Conservation (phyloP, 2,329 filamentous ascomycete genomes). For the Aspergillus thermomutatus region DNA sequence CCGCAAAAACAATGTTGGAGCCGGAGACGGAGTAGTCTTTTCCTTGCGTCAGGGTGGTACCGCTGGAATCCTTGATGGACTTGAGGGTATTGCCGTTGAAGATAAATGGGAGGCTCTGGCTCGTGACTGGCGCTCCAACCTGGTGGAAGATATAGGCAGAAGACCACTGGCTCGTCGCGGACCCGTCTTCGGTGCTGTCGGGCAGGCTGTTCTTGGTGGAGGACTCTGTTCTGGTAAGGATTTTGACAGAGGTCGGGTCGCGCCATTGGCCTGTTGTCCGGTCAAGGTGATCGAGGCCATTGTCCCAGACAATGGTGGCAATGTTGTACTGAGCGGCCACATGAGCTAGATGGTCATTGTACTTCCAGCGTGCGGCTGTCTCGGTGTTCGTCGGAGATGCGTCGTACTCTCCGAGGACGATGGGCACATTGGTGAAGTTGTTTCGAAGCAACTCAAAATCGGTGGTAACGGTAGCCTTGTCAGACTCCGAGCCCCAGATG, state of each 20-base stretch:
- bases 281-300: slow-evolving; percentile 55
- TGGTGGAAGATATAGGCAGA: slow-evolving; percentile 57
- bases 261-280: slow-evolving; percentile 49
- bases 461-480: slow-evolving; percentile 48
- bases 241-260: slow-evolving; percentile 48
- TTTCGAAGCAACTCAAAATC: slow-evolving; percentile 52
- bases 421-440: slow-evolving; percentile 55
- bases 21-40: slow-evolving; percentile 49
- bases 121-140: slow-evolving; percentile 42
- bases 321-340: slow-evolving; percentile 50
- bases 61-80: slow-evolving; percentile 38
- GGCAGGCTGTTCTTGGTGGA: slow-evolving; percentile 50
- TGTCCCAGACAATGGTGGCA: slow-evolving; percentile 57
- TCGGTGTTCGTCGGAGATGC: slow-evolving; percentile 51
- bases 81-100: slow-evolving; percentile 55
- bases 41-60: slow-evolving; percentile 32
- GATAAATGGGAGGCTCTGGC: slow-evolving; percentile 47
- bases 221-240: slow-evolving; percentile 46
- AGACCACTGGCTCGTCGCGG: slow-evolving; percentile 45
- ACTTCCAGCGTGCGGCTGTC: slow-evolving; percentile 56
- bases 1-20: slow-evolving; percentile 47
- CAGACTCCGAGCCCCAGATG: slow-evolving; percentile 55
- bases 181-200: slow-evolving; percentile 50
- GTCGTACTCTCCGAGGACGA: slow-evolving; percentile 59
- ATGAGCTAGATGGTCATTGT: slow-evolving; percentile 53